Percentiles rank a stretch among this genome's conserved stretches.
phyloP scores from a whole-genome alignment of 2,329 filamentous ascomycete genomes.

The Cladosporium colombiae region DNA sequence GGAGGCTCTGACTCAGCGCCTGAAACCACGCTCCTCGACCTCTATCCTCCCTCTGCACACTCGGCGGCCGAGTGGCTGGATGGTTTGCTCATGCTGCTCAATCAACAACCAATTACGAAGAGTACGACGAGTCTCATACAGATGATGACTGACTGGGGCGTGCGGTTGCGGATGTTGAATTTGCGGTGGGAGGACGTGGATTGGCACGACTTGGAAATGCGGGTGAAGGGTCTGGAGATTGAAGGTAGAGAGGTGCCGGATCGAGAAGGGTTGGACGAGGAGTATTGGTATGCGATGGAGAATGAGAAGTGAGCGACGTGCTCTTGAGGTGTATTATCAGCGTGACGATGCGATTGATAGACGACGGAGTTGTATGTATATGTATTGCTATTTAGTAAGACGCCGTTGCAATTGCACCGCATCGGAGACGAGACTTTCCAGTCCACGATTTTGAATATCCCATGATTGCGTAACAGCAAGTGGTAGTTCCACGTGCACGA shows the following conservation, averaged over 20 bases:
- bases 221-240: slow-evolving; percentile 46
- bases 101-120: slow-evolving; percentile 93
- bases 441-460: no score
- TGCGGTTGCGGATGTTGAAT: slow-evolving; percentile 91
- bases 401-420: no score
- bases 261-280: slow-evolving; percentile 81
- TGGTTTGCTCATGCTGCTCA: slow-evolving; percentile 88
- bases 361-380: no score
- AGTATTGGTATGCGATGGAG: slow-evolving; percentile 81
- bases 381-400: no score
- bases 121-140: slow-evolving; percentile 90
- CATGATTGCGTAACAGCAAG: no score
- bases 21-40: slow-evolving; percentile 76
- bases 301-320: slow-evolving; percentile 3
- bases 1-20: slow-evolving; percentile 45
- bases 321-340: no score
- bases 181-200: slow-evolving; percentile 80
- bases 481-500: no score
- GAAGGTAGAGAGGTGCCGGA: slow-evolving; percentile 68
- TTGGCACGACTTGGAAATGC: slow-evolving; percentile 43
- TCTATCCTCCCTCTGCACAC: slow-evolving; percentile 77
- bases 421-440: no score
- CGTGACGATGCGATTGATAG: no score
- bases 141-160: slow-evolving; percentile 82
- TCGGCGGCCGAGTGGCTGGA: slow-evolving; percentile 96